phyloP scores from a whole-genome alignment of 2,329 filamentous ascomycete genomes.

The Coniochaeta sp. region DNA sequence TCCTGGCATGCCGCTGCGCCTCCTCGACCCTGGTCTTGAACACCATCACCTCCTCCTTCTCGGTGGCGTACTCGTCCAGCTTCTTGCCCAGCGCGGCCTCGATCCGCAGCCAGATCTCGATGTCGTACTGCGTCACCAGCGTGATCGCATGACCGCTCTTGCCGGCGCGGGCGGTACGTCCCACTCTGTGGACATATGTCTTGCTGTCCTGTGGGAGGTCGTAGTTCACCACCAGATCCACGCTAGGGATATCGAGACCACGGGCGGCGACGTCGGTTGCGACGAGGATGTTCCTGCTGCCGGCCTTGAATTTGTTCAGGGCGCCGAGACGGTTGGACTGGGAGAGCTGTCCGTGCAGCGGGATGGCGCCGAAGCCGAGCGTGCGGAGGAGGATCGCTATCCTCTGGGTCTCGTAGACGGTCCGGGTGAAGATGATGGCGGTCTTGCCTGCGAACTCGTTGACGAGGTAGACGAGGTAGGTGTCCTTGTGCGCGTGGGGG shows the following conservation, averaged over 20 bases:
- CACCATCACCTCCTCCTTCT: slow-evolving; percentile 80
- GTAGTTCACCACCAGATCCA: slow-evolving; percentile 79
- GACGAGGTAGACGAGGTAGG: slow-evolving; percentile 77
- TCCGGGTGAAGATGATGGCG: slow-evolving; percentile 85
- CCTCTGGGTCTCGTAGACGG: slow-evolving; percentile 84
- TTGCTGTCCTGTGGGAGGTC: slow-evolving; percentile 80
- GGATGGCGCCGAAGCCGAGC: slow-evolving; percentile 84
- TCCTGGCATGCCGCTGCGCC: slow-evolving; percentile 71
- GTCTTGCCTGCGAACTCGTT: slow-evolving; percentile 84
- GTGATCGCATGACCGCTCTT: slow-evolving; percentile 76
- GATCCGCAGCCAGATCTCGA: slow-evolving; percentile 73
- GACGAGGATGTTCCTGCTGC: slow-evolving; percentile 77
- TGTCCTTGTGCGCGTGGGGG: slow-evolving; percentile 80
- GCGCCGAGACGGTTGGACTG: slow-evolving; percentile 83
- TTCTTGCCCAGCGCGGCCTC: slow-evolving; percentile 72
- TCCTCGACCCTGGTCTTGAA: slow-evolving; percentile 72
- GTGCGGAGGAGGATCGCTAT: slow-evolving; percentile 74
- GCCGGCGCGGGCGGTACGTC: slow-evolving; percentile 79
- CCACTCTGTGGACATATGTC: slow-evolving; percentile 86
- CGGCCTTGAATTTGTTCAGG: slow-evolving; percentile 80
- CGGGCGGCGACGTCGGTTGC: slow-evolving; percentile 91
- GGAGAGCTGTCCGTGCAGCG: slow-evolving; percentile 84
- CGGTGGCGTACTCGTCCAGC: slow-evolving; percentile 58
- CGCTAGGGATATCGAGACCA: slow-evolving; percentile 87
- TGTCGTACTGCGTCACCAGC: slow-evolving; percentile 80